Percentiles rank a stretch among this genome's conserved stretches.
These are phyloP conservation scores for Marchantia polymorpha DNA, from an alignment of 225 moss, liverwort and hornwort species.

Conservation along the genomic window DNA sequence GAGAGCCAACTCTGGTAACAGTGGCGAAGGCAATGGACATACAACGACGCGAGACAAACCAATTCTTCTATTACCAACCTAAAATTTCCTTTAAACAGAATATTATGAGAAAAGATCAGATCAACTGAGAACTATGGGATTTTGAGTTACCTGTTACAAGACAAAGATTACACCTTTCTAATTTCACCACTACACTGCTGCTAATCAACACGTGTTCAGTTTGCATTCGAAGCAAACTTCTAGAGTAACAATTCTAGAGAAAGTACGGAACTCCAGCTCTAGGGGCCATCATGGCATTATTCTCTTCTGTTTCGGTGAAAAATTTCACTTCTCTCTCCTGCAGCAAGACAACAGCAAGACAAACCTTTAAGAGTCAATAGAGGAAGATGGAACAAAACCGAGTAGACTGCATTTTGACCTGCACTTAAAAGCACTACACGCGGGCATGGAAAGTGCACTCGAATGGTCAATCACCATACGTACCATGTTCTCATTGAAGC, in stretches of 20 bases:
- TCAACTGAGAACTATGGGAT: neutral
- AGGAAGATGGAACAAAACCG: neutral
- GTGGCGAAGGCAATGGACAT: neutral
- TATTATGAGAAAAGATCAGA: neutral
- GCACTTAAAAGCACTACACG: no score
- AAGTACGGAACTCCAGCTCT: slow-evolving; percentile 97
- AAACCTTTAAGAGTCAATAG: no score
- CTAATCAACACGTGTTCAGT: slow-evolving; percentile 37
- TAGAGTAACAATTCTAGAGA: slow-evolving; percentile 59
- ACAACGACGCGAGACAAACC: neutral
- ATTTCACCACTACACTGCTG: slow-evolving; percentile 40
- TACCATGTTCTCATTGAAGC: slow-evolving; percentile 99
- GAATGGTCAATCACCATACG: slow-evolving; percentile 3
- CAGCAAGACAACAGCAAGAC: neutral
- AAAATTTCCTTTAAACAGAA: neutral
- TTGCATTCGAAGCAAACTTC: slow-evolving; percentile 34
- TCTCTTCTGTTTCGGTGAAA: slow-evolving; percentile 99
- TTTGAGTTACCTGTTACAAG: neutral
- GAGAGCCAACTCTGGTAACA: neutral
- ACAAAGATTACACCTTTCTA: slow-evolving; percentile 10
- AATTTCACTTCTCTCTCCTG: slow-evolving; percentile 99
- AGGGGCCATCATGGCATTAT: slow-evolving; percentile 98
- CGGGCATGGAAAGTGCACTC: no score
- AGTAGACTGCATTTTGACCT: neutral
- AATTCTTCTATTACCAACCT: neutral